These are phyloP conservation scores for Xylaria sp. DNA, from an alignment of 2,329 filamentous ascomycete genomes.

Conservation along the genomic window DNA sequence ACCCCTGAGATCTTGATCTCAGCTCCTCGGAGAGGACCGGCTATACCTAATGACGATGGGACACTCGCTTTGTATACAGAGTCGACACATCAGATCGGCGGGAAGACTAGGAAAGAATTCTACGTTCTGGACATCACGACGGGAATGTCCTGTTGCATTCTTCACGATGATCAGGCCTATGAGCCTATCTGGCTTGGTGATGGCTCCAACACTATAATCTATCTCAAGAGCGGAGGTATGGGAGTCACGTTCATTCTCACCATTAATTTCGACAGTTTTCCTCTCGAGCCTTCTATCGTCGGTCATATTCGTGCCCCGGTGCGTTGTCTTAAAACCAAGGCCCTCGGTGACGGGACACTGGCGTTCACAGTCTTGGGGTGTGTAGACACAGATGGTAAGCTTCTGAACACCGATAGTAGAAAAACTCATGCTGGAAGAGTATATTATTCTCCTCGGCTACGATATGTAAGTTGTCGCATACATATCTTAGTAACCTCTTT, in stretches of 20 bases:
- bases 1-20: conserved; percentile 50
- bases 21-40: conserved; percentile 47
- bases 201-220: conserved; percentile 47
- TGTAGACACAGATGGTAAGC: conserved; percentile 46
- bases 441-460: conserved; percentile 50
- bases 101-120: conserved; percentile 48
- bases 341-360: conserved; percentile 49
- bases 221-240: conserved; percentile 45
- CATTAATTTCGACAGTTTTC: conserved; percentile 39
- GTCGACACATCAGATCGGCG: conserved; percentile 49
- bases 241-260: conserved; percentile 50
- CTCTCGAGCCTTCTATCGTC: conserved; percentile 42
- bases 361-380: conserved; percentile 52
- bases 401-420: conserved; percentile 49
- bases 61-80: conserved; percentile 55
- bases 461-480: conserved; percentile 46
- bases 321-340: conserved; percentile 49
- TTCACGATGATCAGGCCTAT: conserved; percentile 45
- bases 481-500: not conserved
- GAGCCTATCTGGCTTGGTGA: conserved; percentile 53
- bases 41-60: conserved; percentile 55
- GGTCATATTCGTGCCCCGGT: conserved; percentile 50
- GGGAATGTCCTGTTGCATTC: conserved; percentile 43
- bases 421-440: conserved; percentile 48
- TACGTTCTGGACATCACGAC: conserved; percentile 50